These are phyloP conservation scores for Vanderwaltozyma tropicalis DNA, from an alignment of 805 yeast genomes.

Conservation along the genomic window DNA sequence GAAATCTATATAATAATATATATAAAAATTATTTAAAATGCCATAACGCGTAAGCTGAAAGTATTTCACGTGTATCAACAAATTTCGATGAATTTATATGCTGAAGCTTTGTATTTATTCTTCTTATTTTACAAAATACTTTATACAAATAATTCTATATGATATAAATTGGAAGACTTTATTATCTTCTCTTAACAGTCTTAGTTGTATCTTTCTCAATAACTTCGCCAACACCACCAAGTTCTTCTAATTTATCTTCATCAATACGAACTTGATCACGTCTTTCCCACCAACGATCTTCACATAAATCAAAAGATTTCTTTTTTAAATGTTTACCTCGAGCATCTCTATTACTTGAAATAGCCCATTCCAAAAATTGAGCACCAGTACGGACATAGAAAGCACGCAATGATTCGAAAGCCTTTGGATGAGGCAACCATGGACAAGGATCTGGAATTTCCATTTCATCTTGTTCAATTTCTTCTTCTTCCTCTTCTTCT, in stretches of 20 bases:
- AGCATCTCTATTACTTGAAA: conserved; percentile 71
- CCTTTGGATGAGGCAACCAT: conserved; percentile 94
- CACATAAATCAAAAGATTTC: conserved; percentile 81
- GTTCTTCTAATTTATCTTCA: conserved; percentile 81
- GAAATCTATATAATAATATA: no score
- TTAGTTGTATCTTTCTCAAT: conserved; percentile 58
- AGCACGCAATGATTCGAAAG: conserved; percentile 74
- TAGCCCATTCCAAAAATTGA: conserved; percentile 85
- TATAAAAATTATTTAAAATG: no score
- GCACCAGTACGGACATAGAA: conserved; percentile 84
- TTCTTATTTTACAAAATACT: no score
- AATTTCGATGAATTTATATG: neutral
- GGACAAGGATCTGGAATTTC: conserved; percentile 87
- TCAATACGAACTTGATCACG: conserved; percentile 81
- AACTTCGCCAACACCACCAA: conserved; percentile 85
- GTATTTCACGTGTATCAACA: no score
- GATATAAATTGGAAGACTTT: no score
- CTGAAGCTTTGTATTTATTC: no score
- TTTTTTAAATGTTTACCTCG: conserved; percentile 85
- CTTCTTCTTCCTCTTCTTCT: conserved; percentile 53
- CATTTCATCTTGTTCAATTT: conserved; percentile 47
- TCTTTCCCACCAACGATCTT: conserved; percentile 98
- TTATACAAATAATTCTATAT: no score
- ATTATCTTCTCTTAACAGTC: conserved; percentile 41
- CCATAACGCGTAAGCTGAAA: no score